A percentile compares a stretch with the other conserved stretches of the same genome.
phyloP scores from a whole-genome alignment of 139 green algal species.

The Picochlorum sp. region DNA sequence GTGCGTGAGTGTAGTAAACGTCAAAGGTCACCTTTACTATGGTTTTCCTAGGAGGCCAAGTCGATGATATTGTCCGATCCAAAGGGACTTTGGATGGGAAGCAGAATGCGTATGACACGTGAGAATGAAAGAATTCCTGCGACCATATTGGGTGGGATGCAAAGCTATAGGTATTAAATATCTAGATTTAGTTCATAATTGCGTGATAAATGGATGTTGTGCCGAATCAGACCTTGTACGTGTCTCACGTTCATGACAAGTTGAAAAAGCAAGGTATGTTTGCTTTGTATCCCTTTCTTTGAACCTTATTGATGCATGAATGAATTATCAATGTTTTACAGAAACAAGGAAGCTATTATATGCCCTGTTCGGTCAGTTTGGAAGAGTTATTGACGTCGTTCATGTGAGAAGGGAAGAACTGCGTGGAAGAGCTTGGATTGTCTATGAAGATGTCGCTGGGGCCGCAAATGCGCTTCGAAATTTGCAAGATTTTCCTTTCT shows the following conservation, averaged over 20 bases:
- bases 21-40: neutral
- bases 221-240: conserved; percentile 90
- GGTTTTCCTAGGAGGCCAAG: too few species aligned
- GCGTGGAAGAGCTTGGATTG: conserved; percentile 91
- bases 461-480: conserved; percentile 80
- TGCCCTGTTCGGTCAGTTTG: conserved; percentile 95
- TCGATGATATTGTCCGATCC: too few species aligned
- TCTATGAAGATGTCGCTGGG: conserved; percentile 77
- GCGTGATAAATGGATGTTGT: conserved; percentile 40
- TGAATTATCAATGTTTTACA: conserved; percentile 26
- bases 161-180: neutral
- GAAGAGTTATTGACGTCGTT: conserved; percentile 91
- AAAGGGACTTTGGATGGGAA: too few species aligned
- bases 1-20: neutral
- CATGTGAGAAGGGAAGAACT: conserved; percentile 26
- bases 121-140: too few species aligned
- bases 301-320: neutral
- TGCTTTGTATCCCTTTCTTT: neutral
- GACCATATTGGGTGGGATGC: too few species aligned
- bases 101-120: too few species aligned
- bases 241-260: conserved; percentile 93
- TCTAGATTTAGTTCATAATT: neutral
- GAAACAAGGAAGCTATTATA: conserved; percentile 90
- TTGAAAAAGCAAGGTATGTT: conserved; percentile 82
- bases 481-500: conserved; percentile 99